phyloP scores from a whole-genome alignment of 345 rosid genomes.

The Boechera retrofracta region DNA sequence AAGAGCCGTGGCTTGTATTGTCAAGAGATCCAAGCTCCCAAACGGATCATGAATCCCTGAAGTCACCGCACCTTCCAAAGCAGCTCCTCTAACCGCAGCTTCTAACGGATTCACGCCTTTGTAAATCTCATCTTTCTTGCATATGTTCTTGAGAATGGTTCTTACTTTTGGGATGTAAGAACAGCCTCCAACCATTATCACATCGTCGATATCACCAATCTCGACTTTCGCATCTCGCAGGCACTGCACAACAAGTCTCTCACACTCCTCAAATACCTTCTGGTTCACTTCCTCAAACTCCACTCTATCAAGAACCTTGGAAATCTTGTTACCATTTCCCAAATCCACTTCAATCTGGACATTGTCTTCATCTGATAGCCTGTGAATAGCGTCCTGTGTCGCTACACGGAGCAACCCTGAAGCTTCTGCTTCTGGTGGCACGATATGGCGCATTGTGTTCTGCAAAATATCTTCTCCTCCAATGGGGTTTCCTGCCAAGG shows the following conservation, averaged over 20 bases:
- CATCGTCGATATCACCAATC: slow-evolving; percentile 59
- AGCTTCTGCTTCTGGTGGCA: slow-evolving; percentile 52
- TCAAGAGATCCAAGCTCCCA: slow-evolving; percentile 78
- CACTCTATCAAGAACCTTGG: slow-evolving; percentile 53
- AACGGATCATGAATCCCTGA: slow-evolving; percentile 85
- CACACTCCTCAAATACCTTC: slow-evolving; percentile 64
- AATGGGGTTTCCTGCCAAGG: slow-evolving; percentile 65
- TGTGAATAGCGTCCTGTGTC: slow-evolving; percentile 75
- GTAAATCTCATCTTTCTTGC: slow-evolving; percentile 66
- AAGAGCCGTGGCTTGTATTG: slow-evolving; percentile 78
- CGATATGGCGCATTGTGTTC: slow-evolving; percentile 64
- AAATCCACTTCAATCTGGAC: slow-evolving; percentile 70
- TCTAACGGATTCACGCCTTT: slow-evolving; percentile 63
- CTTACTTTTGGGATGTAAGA: slow-evolving; percentile 67
- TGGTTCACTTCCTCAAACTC: slow-evolving; percentile 81
- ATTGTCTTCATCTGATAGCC: slow-evolving; percentile 55
- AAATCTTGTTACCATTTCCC: slow-evolving; percentile 61
- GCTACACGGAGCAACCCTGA: slow-evolving; percentile 72
- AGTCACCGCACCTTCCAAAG: slow-evolving; percentile 89
- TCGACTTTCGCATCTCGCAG: slow-evolving; percentile 71
- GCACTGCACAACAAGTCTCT: slow-evolving; percentile 65
- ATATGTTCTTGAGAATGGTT: slow-evolving; percentile 51
- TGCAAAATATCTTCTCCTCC: slow-evolving; percentile 94
- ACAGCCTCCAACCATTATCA: slow-evolving; percentile 89
- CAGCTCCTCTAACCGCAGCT: slow-evolving; percentile 85